phyloP scores from a whole-genome alignment of 2,329 filamentous ascomycete genomes.

The Zasmidium angulare region DNA sequence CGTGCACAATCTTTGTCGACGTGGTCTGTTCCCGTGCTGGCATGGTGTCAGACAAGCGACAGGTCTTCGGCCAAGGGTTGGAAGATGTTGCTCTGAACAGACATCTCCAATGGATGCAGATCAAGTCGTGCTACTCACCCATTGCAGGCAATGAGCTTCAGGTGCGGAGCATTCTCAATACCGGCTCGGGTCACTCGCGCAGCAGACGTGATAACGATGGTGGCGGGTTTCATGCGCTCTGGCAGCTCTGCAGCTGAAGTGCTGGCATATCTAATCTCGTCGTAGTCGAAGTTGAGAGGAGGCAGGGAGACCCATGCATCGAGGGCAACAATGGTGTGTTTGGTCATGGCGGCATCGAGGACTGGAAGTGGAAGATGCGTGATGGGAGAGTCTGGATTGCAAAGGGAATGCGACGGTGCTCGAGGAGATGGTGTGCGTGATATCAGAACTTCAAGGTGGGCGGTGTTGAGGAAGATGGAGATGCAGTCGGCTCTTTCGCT shows the following conservation, averaged over 20 bases:
- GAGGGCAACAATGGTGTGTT: conserved; percentile 49
- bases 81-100: too few relatives aligned
- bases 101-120: too few relatives aligned
- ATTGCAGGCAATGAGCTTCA: conserved; percentile 44
- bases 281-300: conserved; percentile 45
- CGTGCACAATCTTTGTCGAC: conserved; percentile 47
- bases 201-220: conserved; percentile 46
- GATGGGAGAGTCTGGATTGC: not conserved
- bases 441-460: too few relatives aligned
- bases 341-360: too few relatives aligned
- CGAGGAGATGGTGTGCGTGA: not conserved
- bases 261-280: conserved; percentile 38
- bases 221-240: conserved; percentile 46
- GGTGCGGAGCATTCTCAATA: conserved; percentile 42
- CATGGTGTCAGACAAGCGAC: conserved; percentile 16
- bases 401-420: not conserved
- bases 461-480: not conserved
- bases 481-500: not conserved
- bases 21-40: conserved; percentile 50
- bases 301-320: conserved; percentile 47
- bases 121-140: not conserved
- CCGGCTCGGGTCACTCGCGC: conserved; percentile 43
- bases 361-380: not conserved
- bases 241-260: conserved; percentile 40
- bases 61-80: too few relatives aligned